Conservation (phyloP, 495 filamentous ascomycete genomes). For the Annulohypoxylon stygium region DNA sequence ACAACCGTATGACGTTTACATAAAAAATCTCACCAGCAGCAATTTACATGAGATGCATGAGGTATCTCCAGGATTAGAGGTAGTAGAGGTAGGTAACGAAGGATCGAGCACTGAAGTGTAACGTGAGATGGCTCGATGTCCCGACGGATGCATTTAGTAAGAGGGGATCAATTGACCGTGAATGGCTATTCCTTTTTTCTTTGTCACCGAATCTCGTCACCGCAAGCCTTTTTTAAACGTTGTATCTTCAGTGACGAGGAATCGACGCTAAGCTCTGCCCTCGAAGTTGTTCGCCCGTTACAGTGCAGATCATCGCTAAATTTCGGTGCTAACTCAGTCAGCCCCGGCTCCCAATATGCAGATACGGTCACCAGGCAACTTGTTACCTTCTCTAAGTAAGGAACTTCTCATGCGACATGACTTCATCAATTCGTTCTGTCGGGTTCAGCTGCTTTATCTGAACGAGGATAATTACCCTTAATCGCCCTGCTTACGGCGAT, state of each 20-base stretch:
- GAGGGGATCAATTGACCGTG: background rate
- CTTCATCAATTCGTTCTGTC: conserved; percentile 33
- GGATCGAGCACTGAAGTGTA: conserved; percentile 4
- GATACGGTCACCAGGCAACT: conserved; percentile 3
- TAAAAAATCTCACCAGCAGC: conserved; percentile 16
- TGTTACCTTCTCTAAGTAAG: conserved; percentile 7
- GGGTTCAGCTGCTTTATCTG: conserved; percentile 23
- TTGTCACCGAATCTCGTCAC: conserved; percentile 41
- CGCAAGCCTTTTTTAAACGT: conserved; percentile 17
- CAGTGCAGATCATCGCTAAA: conserved; percentile 30
- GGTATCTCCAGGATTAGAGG: background rate
- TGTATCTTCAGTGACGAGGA: conserved; percentile 25
- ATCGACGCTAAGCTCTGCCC: conserved; percentile 12
- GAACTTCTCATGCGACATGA: conserved; percentile 27
- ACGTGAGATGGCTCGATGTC: conserved; percentile 11
- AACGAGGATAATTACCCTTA: background rate
- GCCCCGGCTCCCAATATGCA: conserved; percentile 16
- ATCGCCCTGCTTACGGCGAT: conserved; percentile 1
- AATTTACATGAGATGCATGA: conserved; percentile 4
- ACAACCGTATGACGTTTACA: conserved; percentile 35
- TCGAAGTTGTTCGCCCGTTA: conserved; percentile 31
- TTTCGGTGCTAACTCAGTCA: conserved; percentile 21
- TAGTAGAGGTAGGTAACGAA: conserved; percentile 18
- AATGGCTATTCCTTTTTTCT: conserved; percentile 9
- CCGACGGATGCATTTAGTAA: conserved; percentile 9